Evolutionary conservation across 2,329 filamentous ascomycete species (phyloP).

Genomic region (Purpureocillium takamizusanense): DNA sequence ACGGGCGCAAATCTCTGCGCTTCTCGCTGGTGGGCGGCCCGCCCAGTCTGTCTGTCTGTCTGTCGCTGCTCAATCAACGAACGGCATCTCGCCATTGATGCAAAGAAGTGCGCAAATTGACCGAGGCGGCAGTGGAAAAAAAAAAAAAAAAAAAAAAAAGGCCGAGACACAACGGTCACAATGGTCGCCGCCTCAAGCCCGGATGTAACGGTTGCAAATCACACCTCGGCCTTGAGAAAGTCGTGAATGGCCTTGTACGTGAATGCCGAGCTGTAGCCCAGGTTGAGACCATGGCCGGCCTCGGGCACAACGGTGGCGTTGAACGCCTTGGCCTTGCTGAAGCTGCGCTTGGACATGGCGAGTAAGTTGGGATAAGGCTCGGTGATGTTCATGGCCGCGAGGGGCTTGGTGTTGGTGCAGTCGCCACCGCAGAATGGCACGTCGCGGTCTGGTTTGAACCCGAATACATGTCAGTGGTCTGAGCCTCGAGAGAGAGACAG

Average conservation of each 20-base stretch:
- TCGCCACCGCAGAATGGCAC: constrained; percentile 54
- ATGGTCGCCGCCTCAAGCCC: too few relatives aligned
- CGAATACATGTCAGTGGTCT: neutral
- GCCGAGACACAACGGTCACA: too few relatives aligned
- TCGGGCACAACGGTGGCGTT: constrained; percentile 43
- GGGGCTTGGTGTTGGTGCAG: constrained; percentile 32
- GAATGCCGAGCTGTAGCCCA: constrained; percentile 24
- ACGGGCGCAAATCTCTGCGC: neutral
- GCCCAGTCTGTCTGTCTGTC: too few relatives aligned
- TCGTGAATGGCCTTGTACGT: constrained; percentile 27
- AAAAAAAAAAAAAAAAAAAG: too few relatives aligned
- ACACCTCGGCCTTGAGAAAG: constrained; percentile 14
- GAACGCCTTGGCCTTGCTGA: constrained; percentile 38
- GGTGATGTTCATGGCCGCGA: constrained; percentile 16
- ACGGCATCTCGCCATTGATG: too few relatives aligned
- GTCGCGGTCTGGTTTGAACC: constrained; percentile 29
- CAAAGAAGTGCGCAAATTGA: too few relatives aligned
- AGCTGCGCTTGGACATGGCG: constrained; percentile 27
- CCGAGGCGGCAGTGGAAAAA: too few relatives aligned
- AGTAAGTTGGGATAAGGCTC: constrained; percentile 30
- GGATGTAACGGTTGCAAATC: too few relatives aligned
- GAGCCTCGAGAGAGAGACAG: too few relatives aligned
- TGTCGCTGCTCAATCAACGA: too few relatives aligned
- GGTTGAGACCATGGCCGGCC: constrained; percentile 42
- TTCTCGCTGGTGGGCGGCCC: too few relatives aligned